Evolutionary conservation across 768 basidiomycete genomes (phyloP), one percentile per base, ranked within the genome.

Genomic region (Suillus luteus): DNA sequence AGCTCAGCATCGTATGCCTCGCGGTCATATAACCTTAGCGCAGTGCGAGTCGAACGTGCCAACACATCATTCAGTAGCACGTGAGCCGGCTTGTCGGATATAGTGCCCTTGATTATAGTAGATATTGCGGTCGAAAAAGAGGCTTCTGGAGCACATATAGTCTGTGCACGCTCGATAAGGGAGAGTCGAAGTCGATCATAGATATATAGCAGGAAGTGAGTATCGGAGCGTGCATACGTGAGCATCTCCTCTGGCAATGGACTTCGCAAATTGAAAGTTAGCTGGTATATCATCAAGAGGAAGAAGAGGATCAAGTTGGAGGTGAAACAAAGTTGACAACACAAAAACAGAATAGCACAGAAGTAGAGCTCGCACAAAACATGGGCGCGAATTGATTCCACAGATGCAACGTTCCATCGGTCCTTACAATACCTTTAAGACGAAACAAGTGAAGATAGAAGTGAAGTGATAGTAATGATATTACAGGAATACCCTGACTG

Each of bases 191-290:
- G 85, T 68, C 88, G 86, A 77, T 98, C 95, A 75, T 95, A 98
- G 70, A 98, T 88, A 77, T 86, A 93, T 35, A 99, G 80, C 2
- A 99, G 84, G 78, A 91, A 99, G 75, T 99, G 97, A 0, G 96
- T 99, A 75, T 99, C 97, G 1, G 94, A 93, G 35, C 95, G 90
- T 2, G 97, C 97, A 72, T 99, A 99, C 60, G 84, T 79, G 22
- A 94, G 77, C 95, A 99, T 97, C 68, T 93, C 95, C 59, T 85
- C 76, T 0, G 95, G 90, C 4, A 99, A 78, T 0, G 96, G 96
- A 62, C 88, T 86, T 57, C 33, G 38, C 41, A 35, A 7, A n/a
- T 24, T 35, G 49, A 35, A 37, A 44, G 35, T 55, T 31, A 40
- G 52, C 22, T 54, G 24, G 54, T 17, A 38, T 19, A 49, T 15